phyloP scores from a whole-genome alignment of 306 rosid species.

The Rubus parviflorus region DNA sequence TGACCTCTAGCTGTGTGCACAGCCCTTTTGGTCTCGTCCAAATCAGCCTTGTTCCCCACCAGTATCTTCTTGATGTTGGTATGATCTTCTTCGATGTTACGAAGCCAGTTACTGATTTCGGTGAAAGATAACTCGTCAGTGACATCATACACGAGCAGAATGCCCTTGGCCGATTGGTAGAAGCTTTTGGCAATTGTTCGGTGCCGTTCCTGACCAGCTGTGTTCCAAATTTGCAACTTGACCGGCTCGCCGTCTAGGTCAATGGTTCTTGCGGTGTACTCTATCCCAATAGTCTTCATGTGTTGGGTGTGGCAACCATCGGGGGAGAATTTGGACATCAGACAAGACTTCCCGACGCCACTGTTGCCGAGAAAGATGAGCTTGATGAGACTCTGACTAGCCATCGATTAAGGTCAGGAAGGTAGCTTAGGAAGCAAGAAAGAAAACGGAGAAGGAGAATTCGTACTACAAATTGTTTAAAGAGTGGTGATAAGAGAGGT shows the following conservation, averaged over 20 bases:
- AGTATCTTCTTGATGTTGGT: slow-evolving; percentile 48
- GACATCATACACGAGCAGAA: slow-evolving; percentile 76
- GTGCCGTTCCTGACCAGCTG: slow-evolving; percentile 80
- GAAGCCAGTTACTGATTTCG: slow-evolving; percentile 82
- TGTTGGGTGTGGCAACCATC: not conserved
- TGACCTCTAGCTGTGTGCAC: slow-evolving; percentile 76
- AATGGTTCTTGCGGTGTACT: slow-evolving; percentile 49
- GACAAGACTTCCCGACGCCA: not conserved
- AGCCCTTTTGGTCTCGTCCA: slow-evolving; percentile 84
- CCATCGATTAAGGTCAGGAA: not conserved
- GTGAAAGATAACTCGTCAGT: slow-evolving; percentile 78
- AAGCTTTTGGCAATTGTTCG: slow-evolving; percentile 79
- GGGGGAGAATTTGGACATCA: not conserved
- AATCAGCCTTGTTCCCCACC: slow-evolving; percentile 83
- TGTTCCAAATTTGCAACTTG: slow-evolving; percentile 83
- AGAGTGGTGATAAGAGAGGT: too few species aligned
- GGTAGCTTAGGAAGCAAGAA: too few species aligned
- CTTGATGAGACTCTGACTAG: not conserved
- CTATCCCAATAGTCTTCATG: not conserved
- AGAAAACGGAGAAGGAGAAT: not conserved
- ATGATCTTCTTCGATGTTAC: slow-evolving; percentile 56
- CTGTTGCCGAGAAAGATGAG: not conserved
- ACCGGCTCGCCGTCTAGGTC: slow-evolving; percentile 70
- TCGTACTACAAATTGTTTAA: not conserved
- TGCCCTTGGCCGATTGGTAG: slow-evolving; percentile 82